Conservation (phyloP, 2,329 filamentous ascomycete species). For the Pseudogymnoascus sp. region DNA sequence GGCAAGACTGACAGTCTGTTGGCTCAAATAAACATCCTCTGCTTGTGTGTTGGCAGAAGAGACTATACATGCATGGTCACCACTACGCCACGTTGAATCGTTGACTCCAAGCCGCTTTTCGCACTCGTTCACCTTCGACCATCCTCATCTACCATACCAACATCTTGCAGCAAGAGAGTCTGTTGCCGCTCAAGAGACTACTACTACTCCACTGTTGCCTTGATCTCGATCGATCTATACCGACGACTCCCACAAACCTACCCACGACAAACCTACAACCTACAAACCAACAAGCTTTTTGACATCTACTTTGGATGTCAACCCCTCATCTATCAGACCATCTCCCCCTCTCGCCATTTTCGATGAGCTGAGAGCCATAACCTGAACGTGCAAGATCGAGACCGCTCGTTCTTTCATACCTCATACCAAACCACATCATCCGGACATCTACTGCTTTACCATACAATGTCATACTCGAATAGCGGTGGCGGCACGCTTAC, state of each 20-base stretch:
- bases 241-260: background rate
- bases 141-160: background rate
- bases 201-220: background rate
- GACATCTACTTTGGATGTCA: background rate
- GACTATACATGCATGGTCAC: background rate
- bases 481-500: constrained; percentile 69
- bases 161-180: background rate
- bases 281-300: background rate
- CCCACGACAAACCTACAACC: background rate
- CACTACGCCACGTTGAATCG: background rate
- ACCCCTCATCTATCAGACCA: background rate
- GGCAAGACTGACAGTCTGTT: background rate
- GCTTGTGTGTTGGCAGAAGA: background rate
- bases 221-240: background rate
- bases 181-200: background rate
- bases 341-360: background rate
- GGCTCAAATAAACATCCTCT: background rate
- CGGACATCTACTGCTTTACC: background rate
- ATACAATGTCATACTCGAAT: constrained; percentile 47
- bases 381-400: constrained; percentile 2
- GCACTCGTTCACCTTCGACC: background rate
- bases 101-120: background rate
- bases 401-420: constrained; percentile 5
- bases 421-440: background rate
- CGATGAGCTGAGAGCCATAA: background rate